phyloP scores from a whole-genome alignment of 2,329 filamentous ascomycete genomes.

The Ophiostoma populinum region DNA sequence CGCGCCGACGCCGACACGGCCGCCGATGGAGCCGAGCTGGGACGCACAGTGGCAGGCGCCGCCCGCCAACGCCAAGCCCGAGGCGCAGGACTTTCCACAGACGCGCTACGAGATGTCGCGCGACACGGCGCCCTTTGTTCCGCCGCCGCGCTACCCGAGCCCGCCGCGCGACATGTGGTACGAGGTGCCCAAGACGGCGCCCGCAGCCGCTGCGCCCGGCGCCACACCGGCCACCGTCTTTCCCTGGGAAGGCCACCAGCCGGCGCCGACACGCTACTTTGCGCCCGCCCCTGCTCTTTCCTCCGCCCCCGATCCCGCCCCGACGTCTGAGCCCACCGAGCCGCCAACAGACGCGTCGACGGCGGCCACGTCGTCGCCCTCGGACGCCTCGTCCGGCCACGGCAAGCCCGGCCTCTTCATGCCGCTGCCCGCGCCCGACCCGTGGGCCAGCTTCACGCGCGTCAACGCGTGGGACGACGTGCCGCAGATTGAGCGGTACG shows the following conservation, averaged over 20 bases:
- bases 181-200: constrained; percentile 50
- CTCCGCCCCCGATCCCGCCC: no score
- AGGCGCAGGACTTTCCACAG: constrained; percentile 68
- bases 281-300: constrained; percentile 16
- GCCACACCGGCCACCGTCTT: constrained; percentile 56
- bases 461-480: constrained; percentile 89
- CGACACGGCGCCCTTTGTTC: constrained; percentile 56
- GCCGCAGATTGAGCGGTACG: constrained; percentile 74
- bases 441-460: constrained; percentile 58
- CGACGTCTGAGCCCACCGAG: no score
- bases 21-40: constrained; percentile 25
- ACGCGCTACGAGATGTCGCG: constrained; percentile 71
- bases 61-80: constrained; percentile 53
- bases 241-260: constrained; percentile 66
- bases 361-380: constrained; percentile 21
- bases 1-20: constrained; percentile 22
- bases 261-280: constrained; percentile 49
- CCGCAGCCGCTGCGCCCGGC: constrained; percentile 27
- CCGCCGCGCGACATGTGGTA: constrained; percentile 83
- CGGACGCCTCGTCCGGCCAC: constrained; percentile 26
- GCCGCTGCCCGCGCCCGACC: constrained; percentile 28
- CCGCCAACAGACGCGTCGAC: no score
- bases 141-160: constrained; percentile 62
- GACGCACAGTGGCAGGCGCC: constrained; percentile 43
- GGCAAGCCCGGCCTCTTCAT: constrained; percentile 30